These are phyloP conservation scores for Aspergillus latus DNA, from an alignment of 2,329 filamentous ascomycete genomes.

Conservation along the genomic window DNA sequence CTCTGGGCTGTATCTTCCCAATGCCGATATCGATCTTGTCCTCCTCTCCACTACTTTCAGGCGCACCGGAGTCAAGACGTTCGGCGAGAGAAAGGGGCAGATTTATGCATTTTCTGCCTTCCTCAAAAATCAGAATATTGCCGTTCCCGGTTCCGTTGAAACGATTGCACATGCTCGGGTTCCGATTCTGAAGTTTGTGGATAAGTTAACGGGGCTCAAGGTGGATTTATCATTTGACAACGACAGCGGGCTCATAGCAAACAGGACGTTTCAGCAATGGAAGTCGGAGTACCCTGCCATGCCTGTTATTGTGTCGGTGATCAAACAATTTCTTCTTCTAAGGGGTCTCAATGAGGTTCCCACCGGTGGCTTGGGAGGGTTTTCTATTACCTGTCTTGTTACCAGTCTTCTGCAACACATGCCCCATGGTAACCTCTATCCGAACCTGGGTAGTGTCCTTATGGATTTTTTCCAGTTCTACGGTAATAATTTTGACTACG, in stretches of 20 bases:
- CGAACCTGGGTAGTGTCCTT: slow-evolving; percentile 76
- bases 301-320: slow-evolving; percentile 78
- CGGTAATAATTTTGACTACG: slow-evolving; percentile 74
- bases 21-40: slow-evolving; percentile 92
- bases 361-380: slow-evolving; percentile 87
- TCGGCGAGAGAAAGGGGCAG: slow-evolving; percentile 52
- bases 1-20: slow-evolving; percentile 73
- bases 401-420: slow-evolving; percentile 83
- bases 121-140: slow-evolving; percentile 58
- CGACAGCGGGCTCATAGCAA: slow-evolving; percentile 73
- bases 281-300: slow-evolving; percentile 76
- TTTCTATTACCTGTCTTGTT: slow-evolving; percentile 89
- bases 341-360: slow-evolving; percentile 88
- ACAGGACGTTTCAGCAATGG: slow-evolving; percentile 79
- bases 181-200: slow-evolving; percentile 88
- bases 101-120: slow-evolving; percentile 65
- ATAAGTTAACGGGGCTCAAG: slow-evolving; percentile 72
- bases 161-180: slow-evolving; percentile 76
- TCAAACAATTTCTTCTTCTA: slow-evolving; percentile 93
- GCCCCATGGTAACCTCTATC: slow-evolving; percentile 65
- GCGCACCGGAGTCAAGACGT: slow-evolving; percentile 51
- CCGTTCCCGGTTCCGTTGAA: slow-evolving; percentile 61
- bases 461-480: slow-evolving; percentile 89
- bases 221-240: slow-evolving; percentile 97
- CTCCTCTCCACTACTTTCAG: slow-evolving; percentile 66